Conservation (phyloP, 495 filamentous ascomycete species). For the Neurospora sp. region DNA sequence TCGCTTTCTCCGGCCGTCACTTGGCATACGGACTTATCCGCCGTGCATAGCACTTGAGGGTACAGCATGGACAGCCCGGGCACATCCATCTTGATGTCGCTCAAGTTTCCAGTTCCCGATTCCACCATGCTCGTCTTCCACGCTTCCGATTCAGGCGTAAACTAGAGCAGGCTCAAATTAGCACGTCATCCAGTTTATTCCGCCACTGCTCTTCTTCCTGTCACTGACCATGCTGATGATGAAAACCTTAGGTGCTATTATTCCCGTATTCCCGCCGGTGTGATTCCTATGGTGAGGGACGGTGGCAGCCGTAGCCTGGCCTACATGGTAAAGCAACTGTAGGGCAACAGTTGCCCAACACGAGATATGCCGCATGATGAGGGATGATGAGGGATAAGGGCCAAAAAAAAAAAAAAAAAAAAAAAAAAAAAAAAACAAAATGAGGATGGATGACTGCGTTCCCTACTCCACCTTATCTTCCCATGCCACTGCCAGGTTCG, state of each 20-base stretch:
- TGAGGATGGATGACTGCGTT: not conserved
- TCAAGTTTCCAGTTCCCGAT: slow-evolving; percentile 35
- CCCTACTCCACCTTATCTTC: not conserved
- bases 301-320: not conserved
- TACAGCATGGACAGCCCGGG: slow-evolving; percentile 57
- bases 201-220: not conserved
- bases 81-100: slow-evolving; percentile 54
- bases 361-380: not conserved
- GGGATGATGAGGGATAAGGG: not conserved
- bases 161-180: slow-evolving; percentile 31
- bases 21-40: slow-evolving; percentile 49
- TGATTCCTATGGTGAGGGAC: not conserved
- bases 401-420: not conserved
- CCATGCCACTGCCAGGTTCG: not conserved
- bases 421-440: not conserved
- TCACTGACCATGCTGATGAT: slow-evolving; percentile 56
- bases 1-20: slow-evolving; percentile 48
- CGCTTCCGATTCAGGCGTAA: slow-evolving; percentile 52
- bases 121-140: slow-evolving; percentile 53
- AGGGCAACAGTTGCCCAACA: not conserved
- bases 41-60: slow-evolving; percentile 54
- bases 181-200: not conserved
- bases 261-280: slow-evolving; percentile 5
- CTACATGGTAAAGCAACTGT: not conserved
- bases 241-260: slow-evolving; percentile 54